Conservation (phyloP, 495 filamentous ascomycete species). For the Aspergillus ellipticus region DNA sequence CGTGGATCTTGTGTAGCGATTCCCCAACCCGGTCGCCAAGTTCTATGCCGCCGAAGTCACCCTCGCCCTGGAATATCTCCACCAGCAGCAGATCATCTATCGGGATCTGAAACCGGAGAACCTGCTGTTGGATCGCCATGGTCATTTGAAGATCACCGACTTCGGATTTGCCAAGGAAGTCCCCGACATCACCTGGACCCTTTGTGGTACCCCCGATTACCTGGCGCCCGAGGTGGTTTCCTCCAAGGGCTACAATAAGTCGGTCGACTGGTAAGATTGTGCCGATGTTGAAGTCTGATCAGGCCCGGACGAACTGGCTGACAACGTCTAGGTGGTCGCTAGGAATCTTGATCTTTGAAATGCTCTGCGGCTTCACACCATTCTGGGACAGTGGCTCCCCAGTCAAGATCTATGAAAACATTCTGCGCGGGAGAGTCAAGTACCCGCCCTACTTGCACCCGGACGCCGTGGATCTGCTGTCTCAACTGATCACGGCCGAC, state of each 20-base stretch:
- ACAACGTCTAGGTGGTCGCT: constrained; percentile 78
- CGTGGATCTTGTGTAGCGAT: constrained; percentile 58
- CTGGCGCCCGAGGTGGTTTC: constrained; percentile 95
- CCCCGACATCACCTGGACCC: constrained; percentile 97
- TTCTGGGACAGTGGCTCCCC: constrained; percentile 98
- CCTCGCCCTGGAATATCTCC: constrained; percentile 92
- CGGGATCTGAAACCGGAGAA: constrained; percentile 97
- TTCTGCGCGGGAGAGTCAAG: constrained; percentile 87
- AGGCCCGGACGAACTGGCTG: not conserved
- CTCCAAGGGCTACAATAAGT: constrained; percentile 98
- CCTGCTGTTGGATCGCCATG: constrained; percentile 88
- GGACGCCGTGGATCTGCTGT: constrained; percentile 87
- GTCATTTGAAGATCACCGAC: constrained; percentile 97
- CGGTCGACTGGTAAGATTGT: constrained; percentile 86
- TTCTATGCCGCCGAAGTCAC: constrained; percentile 99
- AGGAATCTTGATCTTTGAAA: constrained; percentile 97
- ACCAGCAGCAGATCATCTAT: constrained; percentile 92
- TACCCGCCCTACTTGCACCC: constrained; percentile 93
- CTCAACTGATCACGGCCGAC: constrained; percentile 89
- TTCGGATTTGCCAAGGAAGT: constrained; percentile 99
- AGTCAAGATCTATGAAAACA: constrained; percentile 99
- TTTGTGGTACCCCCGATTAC: constrained; percentile 98
- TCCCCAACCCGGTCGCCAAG: constrained; percentile 97
- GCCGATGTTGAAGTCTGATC: not conserved
- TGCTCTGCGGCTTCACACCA: constrained; percentile 97